Evolutionary conservation across 805 yeast genomes (phyloP).

Genomic region (Yarrowia bubula): DNA sequence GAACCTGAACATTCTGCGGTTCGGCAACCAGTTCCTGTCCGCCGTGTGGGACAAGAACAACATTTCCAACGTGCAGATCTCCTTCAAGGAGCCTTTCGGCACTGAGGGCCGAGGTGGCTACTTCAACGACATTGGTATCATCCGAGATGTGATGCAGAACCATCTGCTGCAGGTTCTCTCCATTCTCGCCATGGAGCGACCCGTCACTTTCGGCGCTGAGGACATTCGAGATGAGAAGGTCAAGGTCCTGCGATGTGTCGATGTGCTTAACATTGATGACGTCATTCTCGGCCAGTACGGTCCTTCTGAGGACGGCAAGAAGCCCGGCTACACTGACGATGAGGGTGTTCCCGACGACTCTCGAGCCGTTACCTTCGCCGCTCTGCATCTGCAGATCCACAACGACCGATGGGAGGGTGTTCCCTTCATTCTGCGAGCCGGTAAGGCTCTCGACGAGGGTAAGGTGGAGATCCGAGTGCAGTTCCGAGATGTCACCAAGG

Average conservation of each 20-base stretch:
- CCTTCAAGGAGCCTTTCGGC: conserved; percentile 97
- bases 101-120: conserved; percentile 99
- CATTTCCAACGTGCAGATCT: conserved; percentile 77
- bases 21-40: conserved; percentile 82
- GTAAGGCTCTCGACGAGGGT: conserved; percentile 92
- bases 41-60: conserved; percentile 87
- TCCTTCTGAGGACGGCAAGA: conserved; percentile 77
- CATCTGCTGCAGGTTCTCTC: conserved; percentile 92
- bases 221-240: conserved; percentile 96
- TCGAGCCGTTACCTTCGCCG: conserved; percentile 90
- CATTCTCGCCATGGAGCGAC: conserved; percentile 91
- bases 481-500: conserved; percentile 80
- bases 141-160: conserved; percentile 98
- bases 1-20: conserved; percentile 82
- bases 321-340: conserved; percentile 91
- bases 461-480: conserved; percentile 95
- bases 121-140: conserved; percentile 91
- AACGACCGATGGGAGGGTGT: conserved; percentile 99
- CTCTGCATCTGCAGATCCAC: conserved; percentile 69
- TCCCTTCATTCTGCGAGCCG: conserved; percentile 93
- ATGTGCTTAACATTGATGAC: conserved; percentile 61
- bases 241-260: conserved; percentile 79
- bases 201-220: conserved; percentile 86
- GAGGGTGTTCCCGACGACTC: conserved; percentile 80
- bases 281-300: conserved; percentile 85